Conservation (phyloP, 768 basidiomycete genomes). For the Leucocoprinus sp. region DNA sequence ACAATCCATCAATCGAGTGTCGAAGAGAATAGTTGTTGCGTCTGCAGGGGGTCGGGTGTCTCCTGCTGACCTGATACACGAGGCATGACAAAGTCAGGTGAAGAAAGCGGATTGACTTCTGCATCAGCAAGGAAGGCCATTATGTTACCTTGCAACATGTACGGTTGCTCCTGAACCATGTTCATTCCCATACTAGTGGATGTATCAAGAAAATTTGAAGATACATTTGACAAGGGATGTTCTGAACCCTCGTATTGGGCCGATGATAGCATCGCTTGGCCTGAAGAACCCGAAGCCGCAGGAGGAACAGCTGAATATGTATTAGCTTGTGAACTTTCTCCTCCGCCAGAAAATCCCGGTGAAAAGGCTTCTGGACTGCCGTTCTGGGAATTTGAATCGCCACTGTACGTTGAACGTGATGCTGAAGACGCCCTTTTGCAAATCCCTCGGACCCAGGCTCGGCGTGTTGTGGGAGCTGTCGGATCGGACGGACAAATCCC, state of each 20-base stretch:
- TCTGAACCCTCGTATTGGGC: slow-evolving; percentile 11
- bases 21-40: slow-evolving; percentile 14
- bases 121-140: slow-evolving; percentile 50
- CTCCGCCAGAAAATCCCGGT: slow-evolving; percentile 51
- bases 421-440: slow-evolving; percentile 61
- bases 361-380: slow-evolving; percentile 64
- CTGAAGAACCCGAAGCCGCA: slow-evolving; percentile 12
- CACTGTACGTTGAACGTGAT: slow-evolving; percentile 35
- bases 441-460: slow-evolving; percentile 86
- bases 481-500: slow-evolving; percentile 34
- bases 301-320: slow-evolving; percentile 17
- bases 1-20: slow-evolving; percentile 10
- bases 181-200: slow-evolving; percentile 32
- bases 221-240: slow-evolving; percentile 14
- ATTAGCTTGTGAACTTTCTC: slow-evolving; percentile 34
- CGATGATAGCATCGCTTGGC: slow-evolving; percentile 10
- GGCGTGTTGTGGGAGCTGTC: slow-evolving; percentile 39
- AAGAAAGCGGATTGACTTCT: slow-evolving; percentile 26
- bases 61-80: slow-evolving; percentile 5
- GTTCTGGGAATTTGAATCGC: slow-evolving; percentile 37
- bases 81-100: slow-evolving; percentile 21
- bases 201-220: slow-evolving; percentile 28
- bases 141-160: slow-evolving; percentile 53
- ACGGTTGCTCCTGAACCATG: slow-evolving; percentile 37
- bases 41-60: slow-evolving; percentile 5